Conservation (phyloP, 75 land plant genomes). For the Cunninghamia lanceolata region DNA sequence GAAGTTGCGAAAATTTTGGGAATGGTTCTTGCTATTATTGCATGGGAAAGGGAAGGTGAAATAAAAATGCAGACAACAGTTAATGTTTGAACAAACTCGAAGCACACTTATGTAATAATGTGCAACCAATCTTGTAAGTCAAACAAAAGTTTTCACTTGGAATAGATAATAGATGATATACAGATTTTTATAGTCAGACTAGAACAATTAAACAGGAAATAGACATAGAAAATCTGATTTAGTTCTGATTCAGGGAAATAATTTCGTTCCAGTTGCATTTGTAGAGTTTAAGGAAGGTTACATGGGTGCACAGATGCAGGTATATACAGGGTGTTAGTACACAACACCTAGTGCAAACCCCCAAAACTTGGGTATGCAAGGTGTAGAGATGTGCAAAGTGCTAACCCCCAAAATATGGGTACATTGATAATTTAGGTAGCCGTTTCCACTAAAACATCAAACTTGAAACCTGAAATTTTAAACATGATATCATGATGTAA, state of each 20-base stretch:
- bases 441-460: background rate
- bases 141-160: too few relatives aligned
- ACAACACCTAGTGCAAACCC: background rate
- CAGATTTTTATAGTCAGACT: background rate
- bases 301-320: background rate
- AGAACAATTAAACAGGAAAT: background rate
- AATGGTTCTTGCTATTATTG: background rate
- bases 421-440: background rate
- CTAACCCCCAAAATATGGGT: background rate
- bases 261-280: background rate
- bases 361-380: too few relatives aligned
- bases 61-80: too few relatives aligned
- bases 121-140: too few relatives aligned
- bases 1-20: background rate
- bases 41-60: too few relatives aligned
- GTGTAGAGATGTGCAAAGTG: background rate
- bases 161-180: too few relatives aligned
- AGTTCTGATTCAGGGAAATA: background rate
- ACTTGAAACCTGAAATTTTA: background rate
- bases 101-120: too few relatives aligned
- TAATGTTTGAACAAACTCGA: too few relatives aligned
- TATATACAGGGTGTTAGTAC: background rate
- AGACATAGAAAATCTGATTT: background rate
- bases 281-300: background rate
- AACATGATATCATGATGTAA: background rate